phyloP scores from a whole-genome alignment of 2,329 filamentous ascomycete species.

The Hysterium pulicare region DNA sequence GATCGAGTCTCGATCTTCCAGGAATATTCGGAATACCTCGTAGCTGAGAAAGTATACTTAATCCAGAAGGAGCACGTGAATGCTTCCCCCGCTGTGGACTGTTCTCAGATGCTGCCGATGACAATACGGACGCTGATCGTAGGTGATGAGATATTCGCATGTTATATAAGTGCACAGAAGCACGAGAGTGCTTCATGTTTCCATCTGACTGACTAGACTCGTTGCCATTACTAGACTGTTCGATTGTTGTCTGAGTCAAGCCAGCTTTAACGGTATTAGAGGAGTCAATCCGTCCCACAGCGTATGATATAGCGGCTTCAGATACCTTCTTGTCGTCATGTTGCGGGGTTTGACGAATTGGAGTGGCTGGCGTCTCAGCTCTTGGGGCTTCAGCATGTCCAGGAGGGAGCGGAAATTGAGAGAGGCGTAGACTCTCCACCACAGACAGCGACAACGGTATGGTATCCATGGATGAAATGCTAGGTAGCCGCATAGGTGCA shows the following conservation, averaged over 20 bases:
- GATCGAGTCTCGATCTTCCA: slow-evolving; percentile 16
- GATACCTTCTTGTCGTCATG: too few relatives aligned
- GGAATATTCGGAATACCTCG: too few relatives aligned
- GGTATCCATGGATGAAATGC: slow-evolving; percentile 20
- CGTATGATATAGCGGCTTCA: too few relatives aligned
- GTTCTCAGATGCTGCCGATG: slow-evolving; percentile 23
- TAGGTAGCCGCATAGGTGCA: slow-evolving; percentile 26
- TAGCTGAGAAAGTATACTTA: slow-evolving; percentile 19
- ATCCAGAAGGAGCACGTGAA: slow-evolving; percentile 18
- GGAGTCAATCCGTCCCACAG: not conserved
- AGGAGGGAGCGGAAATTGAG: slow-evolving; percentile 22
- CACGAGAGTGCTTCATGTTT: slow-evolving; percentile 13
- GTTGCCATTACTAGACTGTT: too few relatives aligned
- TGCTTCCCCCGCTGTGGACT: slow-evolving; percentile 11
- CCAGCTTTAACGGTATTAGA: too few relatives aligned
- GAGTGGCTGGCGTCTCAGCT: too few relatives aligned
- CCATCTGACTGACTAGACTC: slow-evolving; percentile 12
- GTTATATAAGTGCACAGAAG: slow-evolving; percentile 40
- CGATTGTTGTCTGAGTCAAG: too few relatives aligned
- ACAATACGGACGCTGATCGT: slow-evolving; percentile 39
- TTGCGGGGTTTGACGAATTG: too few relatives aligned
- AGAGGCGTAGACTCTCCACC: slow-evolving; percentile 27
- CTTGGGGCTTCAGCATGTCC: too few relatives aligned
- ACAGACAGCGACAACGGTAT: slow-evolving; percentile 27
- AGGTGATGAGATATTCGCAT: slow-evolving; percentile 47